Evolutionary conservation across 441 rosid genomes (phyloP).

Genomic region (Raphanus hybrid): DNA sequence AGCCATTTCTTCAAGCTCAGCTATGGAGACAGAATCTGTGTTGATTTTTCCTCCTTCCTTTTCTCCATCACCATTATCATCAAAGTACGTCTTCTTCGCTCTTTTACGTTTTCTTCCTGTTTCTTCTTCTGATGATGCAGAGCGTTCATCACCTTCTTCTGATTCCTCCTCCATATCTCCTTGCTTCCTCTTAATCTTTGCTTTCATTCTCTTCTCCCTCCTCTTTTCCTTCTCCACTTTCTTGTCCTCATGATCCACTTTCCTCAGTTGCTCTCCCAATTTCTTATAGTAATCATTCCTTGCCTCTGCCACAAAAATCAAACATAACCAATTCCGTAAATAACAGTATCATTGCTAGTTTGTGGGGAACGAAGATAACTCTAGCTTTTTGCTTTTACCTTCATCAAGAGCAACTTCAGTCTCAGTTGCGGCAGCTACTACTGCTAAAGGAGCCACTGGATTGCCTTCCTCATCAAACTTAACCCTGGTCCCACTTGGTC

Average conservation of each 20-base stretch:
- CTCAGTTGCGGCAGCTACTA: conserved; percentile 61
- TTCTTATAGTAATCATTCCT: conserved; percentile 65
- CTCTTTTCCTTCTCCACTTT: conserved; percentile 67
- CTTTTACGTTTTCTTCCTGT: conserved; percentile 47
- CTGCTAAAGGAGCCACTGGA: conserved; percentile 76
- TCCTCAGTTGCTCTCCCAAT: conserved; percentile 75
- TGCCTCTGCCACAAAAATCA: conserved; percentile 49
- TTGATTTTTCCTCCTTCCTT: conserved; percentile 25
- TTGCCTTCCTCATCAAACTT: conserved; percentile 90
- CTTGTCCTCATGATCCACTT: conserved; percentile 82
- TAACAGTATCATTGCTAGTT: neutral
- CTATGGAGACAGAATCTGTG: conserved; percentile 55
- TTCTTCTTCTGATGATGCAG: conserved; percentile 53
- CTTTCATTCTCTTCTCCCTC: conserved; percentile 70
- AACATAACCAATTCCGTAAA: conserved; percentile 21
- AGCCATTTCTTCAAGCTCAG: conserved; percentile 81
- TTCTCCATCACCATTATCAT: conserved; percentile 41
- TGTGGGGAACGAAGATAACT: conserved; percentile 5
- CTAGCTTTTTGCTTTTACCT: conserved; percentile 52
- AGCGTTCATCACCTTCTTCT: conserved; percentile 50
- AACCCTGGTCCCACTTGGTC: conserved; percentile 76
- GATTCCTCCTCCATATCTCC: conserved; percentile 51
- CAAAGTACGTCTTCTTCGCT: conserved; percentile 51
- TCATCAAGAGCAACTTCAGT: conserved; percentile 57
- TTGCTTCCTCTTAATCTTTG: conserved; percentile 77